Evolutionary conservation across 768 basidiomycete genomes (phyloP).

Genomic region (Sutorius australiensis): DNA sequence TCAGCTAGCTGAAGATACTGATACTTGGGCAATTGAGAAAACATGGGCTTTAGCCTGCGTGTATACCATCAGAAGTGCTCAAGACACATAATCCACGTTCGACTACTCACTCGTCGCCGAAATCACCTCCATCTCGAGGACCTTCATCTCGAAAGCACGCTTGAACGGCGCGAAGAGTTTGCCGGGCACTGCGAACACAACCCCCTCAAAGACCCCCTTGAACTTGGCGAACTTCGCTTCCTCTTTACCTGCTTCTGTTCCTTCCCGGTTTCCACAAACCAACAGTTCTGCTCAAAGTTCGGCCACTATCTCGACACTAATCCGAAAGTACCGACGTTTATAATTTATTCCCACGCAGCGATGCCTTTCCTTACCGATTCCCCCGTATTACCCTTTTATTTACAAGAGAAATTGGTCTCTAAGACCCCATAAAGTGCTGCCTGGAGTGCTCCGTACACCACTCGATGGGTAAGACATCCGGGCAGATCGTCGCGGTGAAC

Average conservation of each 20-base stretch:
- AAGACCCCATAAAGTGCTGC: too few relatives aligned
- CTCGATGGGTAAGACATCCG: conserved; percentile 15
- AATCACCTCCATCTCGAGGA: conserved; percentile 36
- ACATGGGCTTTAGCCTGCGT: background rate
- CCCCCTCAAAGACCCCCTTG: conserved; percentile 38
- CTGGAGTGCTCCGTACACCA: conserved; percentile 27
- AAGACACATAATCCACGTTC: background rate
- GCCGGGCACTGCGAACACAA: conserved; percentile 43
- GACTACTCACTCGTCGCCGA: conserved; percentile 26
- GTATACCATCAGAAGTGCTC: background rate
- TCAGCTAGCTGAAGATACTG: background rate
- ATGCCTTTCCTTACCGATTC: too few relatives aligned
- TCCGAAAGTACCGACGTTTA: conserved; percentile 41
- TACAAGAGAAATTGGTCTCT: too few relatives aligned
- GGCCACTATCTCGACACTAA: conserved; percentile 39
- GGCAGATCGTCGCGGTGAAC: background rate
- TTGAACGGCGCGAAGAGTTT: conserved; percentile 36
- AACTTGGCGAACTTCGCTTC: conserved; percentile 32
- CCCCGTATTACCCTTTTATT: too few relatives aligned
- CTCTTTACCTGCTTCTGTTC: conserved; percentile 16
- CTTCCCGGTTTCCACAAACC: conserved; percentile 31
- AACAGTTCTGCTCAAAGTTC: conserved; percentile 46
- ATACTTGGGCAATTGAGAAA: background rate
- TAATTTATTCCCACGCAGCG: too few relatives aligned
- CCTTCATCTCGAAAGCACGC: conserved; percentile 37